These are phyloP conservation scores for Fragaria vesca DNA, from an alignment of 306 rosid genomes.

Conservation along the genomic window DNA sequence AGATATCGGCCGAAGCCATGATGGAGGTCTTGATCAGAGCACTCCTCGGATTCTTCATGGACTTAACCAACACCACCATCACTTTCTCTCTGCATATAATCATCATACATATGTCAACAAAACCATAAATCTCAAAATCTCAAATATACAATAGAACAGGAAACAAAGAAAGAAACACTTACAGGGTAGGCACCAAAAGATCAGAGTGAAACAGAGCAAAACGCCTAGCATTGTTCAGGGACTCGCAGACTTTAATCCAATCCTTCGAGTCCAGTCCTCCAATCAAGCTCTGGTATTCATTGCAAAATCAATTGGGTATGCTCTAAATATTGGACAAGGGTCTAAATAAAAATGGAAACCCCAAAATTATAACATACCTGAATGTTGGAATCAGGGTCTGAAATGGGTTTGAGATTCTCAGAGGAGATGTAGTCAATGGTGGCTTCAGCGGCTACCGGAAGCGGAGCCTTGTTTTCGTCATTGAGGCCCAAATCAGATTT, in stretches of 20 bases:
- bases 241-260: constrained; percentile 73
- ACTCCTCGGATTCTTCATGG: constrained; percentile 93
- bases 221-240: constrained; percentile 69
- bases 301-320: constrained; percentile 11
- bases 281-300: constrained; percentile 45
- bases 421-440: constrained; percentile 66
- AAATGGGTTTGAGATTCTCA: constrained; percentile 65
- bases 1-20: constrained; percentile 83
- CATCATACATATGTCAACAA: constrained; percentile 15
- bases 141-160: neutral
- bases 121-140: constrained; percentile 1
- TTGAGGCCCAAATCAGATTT: constrained; percentile 34
- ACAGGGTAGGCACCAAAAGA: constrained; percentile 49
- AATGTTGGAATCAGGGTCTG: constrained; percentile 62
- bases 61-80: constrained; percentile 61
- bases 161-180: neutral
- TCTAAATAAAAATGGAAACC: neutral
- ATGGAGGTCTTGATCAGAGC: constrained; percentile 92
- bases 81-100: constrained; percentile 54
- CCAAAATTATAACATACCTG: constrained; percentile 27
- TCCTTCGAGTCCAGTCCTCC: constrained; percentile 71
- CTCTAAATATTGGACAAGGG: neutral
- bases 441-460: constrained; percentile 50
- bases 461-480: constrained; percentile 58
- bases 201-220: constrained; percentile 61